phyloP scores from a whole-genome alignment of 164 flowering plant species.

The Umbilicus rupestris region DNA sequence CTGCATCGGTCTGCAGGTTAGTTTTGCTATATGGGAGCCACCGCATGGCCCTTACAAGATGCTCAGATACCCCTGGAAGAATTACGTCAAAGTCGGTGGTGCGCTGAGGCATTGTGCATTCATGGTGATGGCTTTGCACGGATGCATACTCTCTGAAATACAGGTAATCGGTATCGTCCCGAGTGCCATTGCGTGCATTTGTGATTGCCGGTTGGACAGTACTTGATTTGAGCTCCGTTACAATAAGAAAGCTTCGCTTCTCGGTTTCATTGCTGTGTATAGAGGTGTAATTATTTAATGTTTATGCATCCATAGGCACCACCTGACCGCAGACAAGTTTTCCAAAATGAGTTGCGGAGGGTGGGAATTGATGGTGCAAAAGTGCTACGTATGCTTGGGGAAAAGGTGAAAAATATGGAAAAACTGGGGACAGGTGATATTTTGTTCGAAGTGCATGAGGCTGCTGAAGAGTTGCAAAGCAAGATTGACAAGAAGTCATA shows the following conservation, averaged over 20 bases:
- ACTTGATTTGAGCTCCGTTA: too few species aligned
- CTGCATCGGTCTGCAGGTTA: slow-evolving; percentile 37
- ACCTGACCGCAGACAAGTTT: slow-evolving; percentile 55
- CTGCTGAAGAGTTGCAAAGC: slow-evolving; percentile 77
- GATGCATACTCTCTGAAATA: slow-evolving; percentile 90
- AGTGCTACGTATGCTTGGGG: slow-evolving; percentile 71
- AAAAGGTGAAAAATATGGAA: slow-evolving; percentile 74
- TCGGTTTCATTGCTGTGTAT: background rate
- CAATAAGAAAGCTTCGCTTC: background rate
- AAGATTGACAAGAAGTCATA: slow-evolving; percentile 75
- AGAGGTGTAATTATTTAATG: background rate
- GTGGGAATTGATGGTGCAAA: slow-evolving; percentile 79
- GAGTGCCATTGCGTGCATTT: too few species aligned
- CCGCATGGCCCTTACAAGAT: slow-evolving; percentile 82
- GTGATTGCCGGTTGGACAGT: too few species aligned
- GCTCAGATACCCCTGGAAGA: slow-evolving; percentile 76
- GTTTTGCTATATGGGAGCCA: slow-evolving; percentile 93
- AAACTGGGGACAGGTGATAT: slow-evolving; percentile 48
- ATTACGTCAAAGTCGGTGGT: slow-evolving; percentile 64
- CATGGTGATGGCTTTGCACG: slow-evolving; percentile 94
- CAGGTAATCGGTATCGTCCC: slow-evolving; percentile 38
- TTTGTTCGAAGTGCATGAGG: slow-evolving; percentile 56
- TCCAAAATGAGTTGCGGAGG: slow-evolving; percentile 51
- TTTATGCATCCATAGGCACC: slow-evolving; percentile 52
- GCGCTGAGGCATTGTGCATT: slow-evolving; percentile 93